These are phyloP conservation scores for Sorghum bicolor DNA, from an alignment of 176 grass and related monocot genomes.

Conservation along the genomic window Sorghum_bicolor_NCBIv3 NC_012877.2:6288501-6289000, in stretches of 20 bases:
- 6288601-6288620: slow-evolving; percentile 75
- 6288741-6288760: slow-evolving; percentile 35
- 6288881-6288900: neutral
- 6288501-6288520: slow-evolving; percentile 48
- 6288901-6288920: slow-evolving; percentile 41
- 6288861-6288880: neutral
- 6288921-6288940: slow-evolving; percentile 44
- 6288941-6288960: slow-evolving; percentile 45
- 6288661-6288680: slow-evolving; percentile 52
- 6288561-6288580: slow-evolving; percentile 81
- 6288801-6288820: slow-evolving; percentile 27
- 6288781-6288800: slow-evolving; percentile 39
- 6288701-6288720: slow-evolving; percentile 90
- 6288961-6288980: slow-evolving; percentile 33
- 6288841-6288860: neutral
- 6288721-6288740: slow-evolving; percentile 46
- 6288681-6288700: slow-evolving; percentile 78
- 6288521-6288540: slow-evolving; percentile 36
- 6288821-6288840: accelerated
- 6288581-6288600: slow-evolving; percentile 68
- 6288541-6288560: slow-evolving; percentile 74
- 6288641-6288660: slow-evolving; percentile 78
- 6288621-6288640: slow-evolving; percentile 80
- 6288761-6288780: slow-evolving; percentile 63
- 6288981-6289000: slow-evolving; percentile 2